Conservation (phyloP, 306 rosid species). For the Leucaena leucocephala region DNA sequence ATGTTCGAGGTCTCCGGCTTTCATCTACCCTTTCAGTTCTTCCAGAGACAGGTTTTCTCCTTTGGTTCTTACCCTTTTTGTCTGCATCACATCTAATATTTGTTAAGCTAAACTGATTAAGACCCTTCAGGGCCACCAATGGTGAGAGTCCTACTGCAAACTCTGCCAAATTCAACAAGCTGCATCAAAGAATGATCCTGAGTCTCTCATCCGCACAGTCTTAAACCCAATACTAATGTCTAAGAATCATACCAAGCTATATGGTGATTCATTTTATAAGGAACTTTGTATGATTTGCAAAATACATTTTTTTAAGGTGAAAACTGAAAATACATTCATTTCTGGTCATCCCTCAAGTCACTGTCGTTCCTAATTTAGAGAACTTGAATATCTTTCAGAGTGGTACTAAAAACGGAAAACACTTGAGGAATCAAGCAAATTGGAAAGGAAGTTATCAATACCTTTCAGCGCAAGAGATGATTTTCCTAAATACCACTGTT, state of each 20-base stretch:
- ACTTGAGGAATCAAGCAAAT: not conserved
- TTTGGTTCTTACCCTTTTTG: constrained; percentile 31
- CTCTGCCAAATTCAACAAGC: constrained; percentile 73
- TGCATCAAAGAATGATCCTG: constrained; percentile 65
- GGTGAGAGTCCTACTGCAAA: constrained; percentile 50
- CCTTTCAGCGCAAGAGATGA: constrained; percentile 47
- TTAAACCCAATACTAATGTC: not conserved
- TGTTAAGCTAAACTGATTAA: constrained; percentile 26
- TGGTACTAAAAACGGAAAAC: not conserved
- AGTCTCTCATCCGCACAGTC: constrained; percentile 39
- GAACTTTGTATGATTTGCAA: not conserved
- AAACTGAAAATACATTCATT: not conserved
- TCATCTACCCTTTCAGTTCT: constrained; percentile 33
- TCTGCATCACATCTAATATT: constrained; percentile 42
- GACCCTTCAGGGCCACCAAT: constrained; percentile 30
- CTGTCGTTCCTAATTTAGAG: not conserved
- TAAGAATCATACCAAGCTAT: not conserved
- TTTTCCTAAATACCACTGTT: constrained; percentile 43
- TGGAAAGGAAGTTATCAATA: constrained; percentile 10
- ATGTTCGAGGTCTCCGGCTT: constrained; percentile 32
- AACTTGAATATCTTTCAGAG: constrained; percentile 8
- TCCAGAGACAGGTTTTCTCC: constrained; percentile 38
- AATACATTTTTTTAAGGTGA: not conserved
- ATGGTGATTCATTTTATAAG: no score
- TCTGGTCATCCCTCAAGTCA: constrained; percentile 12